phyloP scores from a whole-genome alignment of 1,139 yeast species.

The Candida dubliniensis region DNA sequence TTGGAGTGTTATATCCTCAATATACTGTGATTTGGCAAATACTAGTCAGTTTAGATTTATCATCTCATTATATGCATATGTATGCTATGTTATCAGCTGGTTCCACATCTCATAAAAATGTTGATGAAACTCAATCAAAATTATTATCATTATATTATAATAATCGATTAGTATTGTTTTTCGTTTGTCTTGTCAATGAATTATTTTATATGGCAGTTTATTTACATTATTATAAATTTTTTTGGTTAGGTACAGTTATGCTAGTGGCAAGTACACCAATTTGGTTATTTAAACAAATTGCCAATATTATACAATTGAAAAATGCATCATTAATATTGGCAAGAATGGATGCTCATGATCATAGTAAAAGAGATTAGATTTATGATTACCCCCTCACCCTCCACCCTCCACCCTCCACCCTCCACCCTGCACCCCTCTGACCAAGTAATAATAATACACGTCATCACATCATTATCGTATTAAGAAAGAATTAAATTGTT shows the following conservation, averaged over 20 bases:
- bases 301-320: conserved; percentile 84
- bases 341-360: conserved; percentile 69
- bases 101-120: conserved; percentile 78
- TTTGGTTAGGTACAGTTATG: conserved; percentile 68
- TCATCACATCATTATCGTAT: too few relatives aligned
- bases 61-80: conserved; percentile 98
- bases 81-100: conserved; percentile 87
- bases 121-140: conserved; percentile 68
- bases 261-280: conserved; percentile 73
- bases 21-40: conserved; percentile 75
- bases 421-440: too few relatives aligned
- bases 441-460: too few relatives aligned
- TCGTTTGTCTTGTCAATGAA: conserved; percentile 91
- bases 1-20: conserved; percentile 76
- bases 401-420: too few relatives aligned
- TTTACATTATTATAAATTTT: conserved; percentile 64
- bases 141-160: conserved; percentile 84
- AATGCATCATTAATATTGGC: conserved; percentile 86
- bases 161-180: conserved; percentile 76
- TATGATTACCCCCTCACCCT: too few relatives aligned
- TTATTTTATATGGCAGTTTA: conserved; percentile 88
- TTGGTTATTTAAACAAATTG: conserved; percentile 87
- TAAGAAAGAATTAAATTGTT: too few relatives aligned
- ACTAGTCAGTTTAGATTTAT: conserved; percentile 82
- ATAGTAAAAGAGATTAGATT: conserved; percentile 10